Evolutionary conservation across 106 monocot species (phyloP), one percentile per base, ranked within the genome.

Genomic region (Dioscorea dumetorum): DNA sequence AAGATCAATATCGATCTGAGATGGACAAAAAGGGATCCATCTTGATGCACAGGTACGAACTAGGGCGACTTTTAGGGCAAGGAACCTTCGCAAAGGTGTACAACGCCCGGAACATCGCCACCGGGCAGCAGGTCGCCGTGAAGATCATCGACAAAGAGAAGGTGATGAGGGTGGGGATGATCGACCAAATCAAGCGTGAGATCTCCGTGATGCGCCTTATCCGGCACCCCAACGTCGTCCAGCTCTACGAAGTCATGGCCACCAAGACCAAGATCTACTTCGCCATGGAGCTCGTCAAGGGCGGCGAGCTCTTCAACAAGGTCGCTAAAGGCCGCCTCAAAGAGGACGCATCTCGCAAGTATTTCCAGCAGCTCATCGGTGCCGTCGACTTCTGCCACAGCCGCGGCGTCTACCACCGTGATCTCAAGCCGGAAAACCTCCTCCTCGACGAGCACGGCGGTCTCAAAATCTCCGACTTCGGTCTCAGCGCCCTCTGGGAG

Each of bases 181-280:
- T 83, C 9, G 79, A 87, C 21, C 83, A 87, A 67, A 87, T 87
- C 73, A 87, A 87, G 65, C 66, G 87, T 0, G 87, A 87, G 67
- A 87, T 87, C 62, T 80, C 87, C 0, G 71, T 87, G 51, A 87
- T 87, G 87, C 80, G 83, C 24, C 74, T 83, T 4, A 83, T 87
- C 2, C 83, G 75, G 53, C 87, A 87, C 33, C 87, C 87, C 31
- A 83, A 87, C 48, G 57, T 87, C 12, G 80, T 87, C n/a, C 77
- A 83, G 75, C 83, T 88, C 33, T 70, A 88, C 14, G 88, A 88
- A 73, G 84, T 88, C 65, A 88, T 88, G 88, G 87, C 87, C n/a
- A 87, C 72, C 78, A 88, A 88, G 73, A 83, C 69, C 66, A 83
- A 83, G 69, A 88, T 84, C 61, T 88, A 88, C 67, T 88, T 88